phyloP scores from a whole-genome alignment of 805 yeast species.

The Starmerella stigmatis region DNA sequence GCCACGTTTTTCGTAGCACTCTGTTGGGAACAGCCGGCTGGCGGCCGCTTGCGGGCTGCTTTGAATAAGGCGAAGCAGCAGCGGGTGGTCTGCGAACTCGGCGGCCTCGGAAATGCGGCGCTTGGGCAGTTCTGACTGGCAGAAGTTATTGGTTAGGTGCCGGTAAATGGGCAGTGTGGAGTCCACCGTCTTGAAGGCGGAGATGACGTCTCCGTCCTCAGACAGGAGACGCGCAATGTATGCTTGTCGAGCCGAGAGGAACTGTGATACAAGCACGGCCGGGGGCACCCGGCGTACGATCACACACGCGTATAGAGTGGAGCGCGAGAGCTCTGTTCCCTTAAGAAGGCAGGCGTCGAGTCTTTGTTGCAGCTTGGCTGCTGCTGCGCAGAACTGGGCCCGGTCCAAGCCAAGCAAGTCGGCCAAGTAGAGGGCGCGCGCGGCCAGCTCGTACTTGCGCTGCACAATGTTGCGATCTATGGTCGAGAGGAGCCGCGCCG shows the following conservation, averaged over 20 bases:
- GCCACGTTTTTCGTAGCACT: constrained; percentile 10
- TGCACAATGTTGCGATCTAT: constrained; percentile 12
- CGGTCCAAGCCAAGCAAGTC: constrained; percentile 1
- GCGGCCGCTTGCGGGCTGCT: background rate
- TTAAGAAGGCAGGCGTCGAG: constrained; percentile 8
- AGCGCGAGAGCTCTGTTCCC: constrained; percentile 16
- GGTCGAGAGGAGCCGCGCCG: constrained; percentile 1
- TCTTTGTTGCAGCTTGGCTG: background rate
- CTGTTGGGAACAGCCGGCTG: constrained; percentile 14
- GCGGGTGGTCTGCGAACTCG: constrained; percentile 9
- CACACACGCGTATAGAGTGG: constrained; percentile 22
- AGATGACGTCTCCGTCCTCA: background rate
- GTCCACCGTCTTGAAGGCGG: constrained; percentile 17
- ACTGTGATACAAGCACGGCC: constrained; percentile 9
- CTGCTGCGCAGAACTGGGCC: background rate
- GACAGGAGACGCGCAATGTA: constrained; percentile 8
- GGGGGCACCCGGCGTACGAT: constrained; percentile 18
- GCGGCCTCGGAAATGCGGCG: constrained; percentile 15
- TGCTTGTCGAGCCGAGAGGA: constrained; percentile 13
- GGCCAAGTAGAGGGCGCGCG: constrained; percentile 14
- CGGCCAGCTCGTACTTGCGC: constrained; percentile 10
- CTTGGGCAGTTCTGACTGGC: constrained; percentile 13
- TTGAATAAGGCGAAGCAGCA: background rate
- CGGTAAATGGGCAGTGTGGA: constrained; percentile 17
- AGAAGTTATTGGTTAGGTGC: constrained; percentile 16